Evolutionary conservation across 345 rosid genomes (phyloP).

Genomic region (Salix exigua): DNA sequence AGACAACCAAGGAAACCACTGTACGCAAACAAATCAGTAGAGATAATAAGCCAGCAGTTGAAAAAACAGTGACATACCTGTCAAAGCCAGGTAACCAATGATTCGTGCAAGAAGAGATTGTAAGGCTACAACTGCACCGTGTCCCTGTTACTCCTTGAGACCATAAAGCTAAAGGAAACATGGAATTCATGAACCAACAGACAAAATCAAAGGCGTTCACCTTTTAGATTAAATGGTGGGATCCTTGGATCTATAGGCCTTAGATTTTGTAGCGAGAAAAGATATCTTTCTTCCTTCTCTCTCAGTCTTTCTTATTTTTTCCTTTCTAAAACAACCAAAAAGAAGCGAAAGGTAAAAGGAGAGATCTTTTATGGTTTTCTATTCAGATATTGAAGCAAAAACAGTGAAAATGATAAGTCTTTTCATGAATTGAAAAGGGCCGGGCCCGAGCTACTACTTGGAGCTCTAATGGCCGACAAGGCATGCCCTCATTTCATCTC

Average conservation of each 20-base stretch:
- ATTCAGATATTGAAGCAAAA: slow-evolving; percentile 6
- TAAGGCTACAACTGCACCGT: slow-evolving; percentile 32
- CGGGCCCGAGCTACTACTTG: slow-evolving; percentile 35
- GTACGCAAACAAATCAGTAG: background rate
- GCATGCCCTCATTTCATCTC: slow-evolving; percentile 36
- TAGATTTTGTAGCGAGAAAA: slow-evolving; percentile 12
- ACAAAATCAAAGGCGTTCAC: slow-evolving; percentile 12
- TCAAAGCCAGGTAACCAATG: slow-evolving; percentile 16
- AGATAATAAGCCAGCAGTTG: background rate
- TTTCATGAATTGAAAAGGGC: slow-evolving; percentile 25
- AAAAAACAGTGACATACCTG: slow-evolving; percentile 23
- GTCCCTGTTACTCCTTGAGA: slow-evolving; percentile 23
- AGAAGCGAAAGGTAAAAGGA: slow-evolving; percentile 7
- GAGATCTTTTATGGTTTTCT: slow-evolving; percentile 9
- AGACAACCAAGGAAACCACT: background rate
- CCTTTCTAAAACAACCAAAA: background rate
- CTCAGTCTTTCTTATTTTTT: background rate
- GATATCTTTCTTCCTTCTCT: slow-evolving; percentile 2
- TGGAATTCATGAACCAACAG: slow-evolving; percentile 27
- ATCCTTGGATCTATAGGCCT: slow-evolving; percentile 26
- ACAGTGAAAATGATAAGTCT: slow-evolving; percentile 15
- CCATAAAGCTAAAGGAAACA: slow-evolving; percentile 17
- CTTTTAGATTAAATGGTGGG: slow-evolving; percentile 19
- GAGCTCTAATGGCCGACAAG: slow-evolving; percentile 55
- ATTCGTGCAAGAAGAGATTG: slow-evolving; percentile 29